Evolutionary conservation across 2,329 filamentous ascomycete species (phyloP).

Genomic region (Fusarium annulatum): DNA sequence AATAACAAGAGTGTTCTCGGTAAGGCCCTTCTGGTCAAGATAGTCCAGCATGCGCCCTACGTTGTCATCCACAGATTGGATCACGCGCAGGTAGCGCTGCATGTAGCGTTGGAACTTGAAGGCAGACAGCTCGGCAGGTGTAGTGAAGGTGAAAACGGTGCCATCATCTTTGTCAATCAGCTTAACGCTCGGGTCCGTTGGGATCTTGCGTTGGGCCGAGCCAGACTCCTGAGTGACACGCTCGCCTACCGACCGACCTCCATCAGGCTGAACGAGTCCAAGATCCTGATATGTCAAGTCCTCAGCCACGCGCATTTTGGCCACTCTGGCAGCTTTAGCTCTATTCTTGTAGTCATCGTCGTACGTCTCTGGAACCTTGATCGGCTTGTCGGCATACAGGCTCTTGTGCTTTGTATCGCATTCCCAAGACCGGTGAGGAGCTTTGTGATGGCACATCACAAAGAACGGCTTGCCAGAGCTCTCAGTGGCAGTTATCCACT

Average conservation of each 20-base stretch:
- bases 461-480: slow-evolving; percentile 58
- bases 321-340: slow-evolving; percentile 59
- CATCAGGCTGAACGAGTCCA: slow-evolving; percentile 63
- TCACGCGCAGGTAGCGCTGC: slow-evolving; percentile 64
- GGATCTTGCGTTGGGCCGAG: slow-evolving; percentile 36
- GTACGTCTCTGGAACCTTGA: slow-evolving; percentile 62
- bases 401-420: slow-evolving; percentile 60
- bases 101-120: slow-evolving; percentile 69
- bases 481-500: slow-evolving; percentile 49
- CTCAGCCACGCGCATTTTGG: slow-evolving; percentile 63
- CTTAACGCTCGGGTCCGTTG: not conserved
- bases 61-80: slow-evolving; percentile 64
- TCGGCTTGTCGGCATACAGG: slow-evolving; percentile 57
- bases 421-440: slow-evolving; percentile 65
- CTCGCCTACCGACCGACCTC: slow-evolving; percentile 27
- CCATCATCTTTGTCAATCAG: not conserved
- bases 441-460: slow-evolving; percentile 68
- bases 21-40: slow-evolving; percentile 54
- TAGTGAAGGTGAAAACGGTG: slow-evolving; percentile 57
- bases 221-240: not conserved
- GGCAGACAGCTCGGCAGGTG: slow-evolving; percentile 55
- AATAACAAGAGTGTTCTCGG: slow-evolving; percentile 62
- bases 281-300: slow-evolving; percentile 64
- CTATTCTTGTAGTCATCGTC: slow-evolving; percentile 66
- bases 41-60: slow-evolving; percentile 61